Base-by-base conservation (phyloP, 108 stramenopile genomes). In the Schizochytrium sp. region DNA sequence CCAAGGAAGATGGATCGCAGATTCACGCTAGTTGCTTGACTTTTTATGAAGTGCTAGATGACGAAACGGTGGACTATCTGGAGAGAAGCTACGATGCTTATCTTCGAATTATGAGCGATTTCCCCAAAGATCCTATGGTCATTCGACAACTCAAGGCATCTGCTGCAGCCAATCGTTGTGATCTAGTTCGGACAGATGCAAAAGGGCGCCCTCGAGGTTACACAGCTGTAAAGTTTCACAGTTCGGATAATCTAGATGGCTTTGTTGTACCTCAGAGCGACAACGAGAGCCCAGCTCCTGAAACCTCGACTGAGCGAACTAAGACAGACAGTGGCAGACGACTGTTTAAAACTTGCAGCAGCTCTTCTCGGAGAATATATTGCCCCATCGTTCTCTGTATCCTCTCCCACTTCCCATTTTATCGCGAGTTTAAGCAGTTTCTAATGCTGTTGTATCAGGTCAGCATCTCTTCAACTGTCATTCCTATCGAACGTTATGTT, bases 381-480 rank as follows among this genome's bases (percentile, higher is more conserved):
- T 83, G 76, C 76, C 76, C 76, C 7, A 55, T 40, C 17, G 53
- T 55, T n/a, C 76, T 83, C 15, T 83, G 76, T 53, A 55, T 83
- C 40, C 76, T 83, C 50, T 83, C 76, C 28, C 47, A 83, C 38
- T 83, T 83, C 53, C 76, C 76, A 47, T 83, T 83, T 83, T 83
- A 55, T 28, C 76, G 76, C 76, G 76, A 83, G 47, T 83, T 83
- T 53, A 83, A 83, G 76, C 47, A 83, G 53, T 83, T 83, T 28
- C 28, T 83, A 5, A 83, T 83, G 76, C 76, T 83, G 17, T 53
- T 83, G 17, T 83, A 83, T 40, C 76, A 83, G 1, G 76, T 83
- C 45, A 55, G 50, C 76, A 83, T 83, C 47, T 83, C 76, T 38
- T 55, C 47, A 53, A 83, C 76, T 5, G 76, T 83, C 0, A 83